Percentiles rank a stretch among this genome's conserved stretches.
Evolutionary conservation across 2,329 filamentous ascomycete species (phyloP).

Genomic region (Proliferodiscus dingleyae): DNA sequence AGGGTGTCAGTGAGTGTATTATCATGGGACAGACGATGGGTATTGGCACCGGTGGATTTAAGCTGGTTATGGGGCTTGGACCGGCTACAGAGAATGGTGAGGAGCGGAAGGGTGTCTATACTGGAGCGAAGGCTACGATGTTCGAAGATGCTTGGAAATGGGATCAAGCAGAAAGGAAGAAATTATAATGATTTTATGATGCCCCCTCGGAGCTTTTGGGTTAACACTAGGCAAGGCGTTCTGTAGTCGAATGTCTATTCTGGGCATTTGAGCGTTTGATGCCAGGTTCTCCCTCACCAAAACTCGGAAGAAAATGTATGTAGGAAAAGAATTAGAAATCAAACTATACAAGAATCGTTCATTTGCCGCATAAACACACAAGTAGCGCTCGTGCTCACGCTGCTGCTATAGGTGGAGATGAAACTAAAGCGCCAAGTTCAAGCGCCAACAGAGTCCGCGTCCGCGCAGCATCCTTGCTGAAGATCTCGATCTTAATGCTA

Average conservation of each 20-base stretch:
- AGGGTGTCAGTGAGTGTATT: slow-evolving; percentile 93
- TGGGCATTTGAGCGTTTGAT: background rate
- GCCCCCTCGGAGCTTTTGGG: background rate
- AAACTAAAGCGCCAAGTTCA: too few species aligned
- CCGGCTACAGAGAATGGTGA: slow-evolving; percentile 35
- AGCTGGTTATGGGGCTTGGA: slow-evolving; percentile 74
- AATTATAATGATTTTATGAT: slow-evolving; percentile 1
- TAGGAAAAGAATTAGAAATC: background rate
- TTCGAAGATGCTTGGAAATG: slow-evolving; percentile 66
- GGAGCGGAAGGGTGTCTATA: slow-evolving; percentile 24
- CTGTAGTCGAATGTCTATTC: background rate
- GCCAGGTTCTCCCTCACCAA: background rate
- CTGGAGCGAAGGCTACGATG: slow-evolving; percentile 48
- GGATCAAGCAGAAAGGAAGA: slow-evolving; percentile 29
- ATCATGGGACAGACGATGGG: slow-evolving; percentile 96
- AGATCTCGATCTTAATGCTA: background rate
- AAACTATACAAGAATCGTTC: background rate
- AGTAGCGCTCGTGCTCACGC: background rate
- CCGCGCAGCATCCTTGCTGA: slow-evolving; percentile 1
- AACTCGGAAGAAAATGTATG: background rate
- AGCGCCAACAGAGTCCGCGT: background rate
- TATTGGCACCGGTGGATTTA: slow-evolving; percentile 87
- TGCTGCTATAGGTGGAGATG: too few species aligned
- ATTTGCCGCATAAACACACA: background rate
- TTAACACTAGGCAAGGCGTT: background rate